Percentiles rank a stretch among this genome's conserved stretches.
These are phyloP conservation scores for Poronia punctata DNA, from an alignment of 495 filamentous ascomycete genomes.

Conservation along the genomic window DNA sequence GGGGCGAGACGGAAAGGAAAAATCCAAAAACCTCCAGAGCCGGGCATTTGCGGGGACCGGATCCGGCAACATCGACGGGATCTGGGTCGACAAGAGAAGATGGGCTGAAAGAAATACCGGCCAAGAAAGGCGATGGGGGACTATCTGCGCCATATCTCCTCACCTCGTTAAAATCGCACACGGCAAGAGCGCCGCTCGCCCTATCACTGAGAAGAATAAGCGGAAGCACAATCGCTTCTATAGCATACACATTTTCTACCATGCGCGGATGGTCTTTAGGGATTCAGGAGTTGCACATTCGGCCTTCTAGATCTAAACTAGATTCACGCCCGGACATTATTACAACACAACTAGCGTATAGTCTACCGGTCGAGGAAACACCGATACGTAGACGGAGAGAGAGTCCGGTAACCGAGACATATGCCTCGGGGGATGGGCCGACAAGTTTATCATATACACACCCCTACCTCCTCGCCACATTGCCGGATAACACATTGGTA, in stretches of 20 bases:
- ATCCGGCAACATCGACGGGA: background rate
- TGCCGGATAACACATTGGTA: conserved; percentile 88
- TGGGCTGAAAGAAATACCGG: background rate
- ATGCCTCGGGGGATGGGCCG: conserved; percentile 45
- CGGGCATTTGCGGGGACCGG: conserved; percentile 10
- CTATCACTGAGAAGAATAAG: conserved; percentile 63
- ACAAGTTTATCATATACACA: conserved; percentile 81
- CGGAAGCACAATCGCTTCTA: conserved; percentile 61
- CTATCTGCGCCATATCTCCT: conserved; percentile 50
- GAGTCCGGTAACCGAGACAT: conserved; percentile 41
- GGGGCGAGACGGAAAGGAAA: background rate
- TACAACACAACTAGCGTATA: conserved; percentile 40
- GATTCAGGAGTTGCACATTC: conserved; percentile 76
- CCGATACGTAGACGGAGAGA: background rate
- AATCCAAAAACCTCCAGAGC: background rate
- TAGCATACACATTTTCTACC: conserved; percentile 74
- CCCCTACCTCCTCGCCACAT: conserved; percentile 82
- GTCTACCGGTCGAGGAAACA: conserved; percentile 22
- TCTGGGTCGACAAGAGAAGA: background rate
- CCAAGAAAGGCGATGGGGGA: background rate
- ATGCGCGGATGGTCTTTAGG: conserved; percentile 78
- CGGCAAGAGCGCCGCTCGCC: conserved; percentile 69
- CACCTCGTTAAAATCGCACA: conserved; percentile 75
- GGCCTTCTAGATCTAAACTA: conserved; percentile 13
- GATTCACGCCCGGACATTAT: conserved; percentile 37